Base-by-base conservation (phyloP, 2,329 filamentous ascomycete species). In the Xylaria hypoxylon region DNA sequence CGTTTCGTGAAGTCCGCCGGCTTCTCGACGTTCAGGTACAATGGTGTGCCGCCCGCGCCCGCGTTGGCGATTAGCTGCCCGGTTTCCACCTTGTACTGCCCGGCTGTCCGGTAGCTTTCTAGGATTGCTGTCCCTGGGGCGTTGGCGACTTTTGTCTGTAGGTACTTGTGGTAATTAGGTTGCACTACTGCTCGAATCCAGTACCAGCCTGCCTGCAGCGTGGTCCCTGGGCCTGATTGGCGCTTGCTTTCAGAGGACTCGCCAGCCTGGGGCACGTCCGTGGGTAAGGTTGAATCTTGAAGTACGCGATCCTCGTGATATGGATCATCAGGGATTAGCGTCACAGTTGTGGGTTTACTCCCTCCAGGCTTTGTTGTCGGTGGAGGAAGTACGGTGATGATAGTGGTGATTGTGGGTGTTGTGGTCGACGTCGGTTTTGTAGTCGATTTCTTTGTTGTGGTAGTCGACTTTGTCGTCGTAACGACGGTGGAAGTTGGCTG, bases 101-200 rank as follows among this genome's bases (percentile, higher is more conserved):
- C 87, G 0, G 87, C 87, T 1, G 83, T 84, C n/a, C 33, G 35
- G 31, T 58, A 52, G 47, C 28, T 65, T 47, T 58, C 63, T 5
- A 89, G 80, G 31, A 87, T 78, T 1, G 86, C 86, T 28, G 79
- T 77, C 10, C 84, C 84, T 1, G 84, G 76, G 0, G 79, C 67
- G 67, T 80, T 79, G 53, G 79, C 74, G 1, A 83, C 80, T 40
- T 78, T 77, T 8, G 83, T 83, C 76, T 86, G 84, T 2, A 86
- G 79, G 73, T 86, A 86, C 68, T 82, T 83, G 78, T 86, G 84
- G 75, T 83, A 89, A 76, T 89, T 88, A 42, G 87, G 87, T 0
- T 81, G 75, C 31, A 80, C 83, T 2, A 89, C 86, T 0, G 84
- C 86, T 7, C 87, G 84, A 70, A 89, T 85, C 85, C 85, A 87